Base-by-base conservation (phyloP, 2,329 filamentous ascomycete species). In the Magnaporthales sp. region DNA sequence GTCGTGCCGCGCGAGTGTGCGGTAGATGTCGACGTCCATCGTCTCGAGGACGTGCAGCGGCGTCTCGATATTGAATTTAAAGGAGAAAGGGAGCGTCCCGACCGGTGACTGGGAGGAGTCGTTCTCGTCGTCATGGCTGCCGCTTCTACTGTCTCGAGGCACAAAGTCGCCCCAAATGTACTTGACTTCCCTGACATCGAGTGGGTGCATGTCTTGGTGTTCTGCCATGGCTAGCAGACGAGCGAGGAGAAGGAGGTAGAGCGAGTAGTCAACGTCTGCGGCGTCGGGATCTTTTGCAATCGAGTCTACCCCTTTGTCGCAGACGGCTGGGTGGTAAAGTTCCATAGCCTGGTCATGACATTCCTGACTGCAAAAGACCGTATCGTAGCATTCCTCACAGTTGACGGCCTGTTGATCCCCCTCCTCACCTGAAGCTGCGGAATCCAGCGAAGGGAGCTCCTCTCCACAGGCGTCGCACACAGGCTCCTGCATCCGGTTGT, bases 401-500 rank as follows among this genome's bases (percentile, higher is more conserved):
- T 77, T 81, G 51, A 88, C 80, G 19, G 81, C 84, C 73, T 80
- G 9, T 83, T 76, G 64, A 76, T 75, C 30, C 24, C 63, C 63
- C 24, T 54, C 63, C 4, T 6, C 15, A 46, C 3, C 38, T 8
- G 38, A 46, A 8, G 8, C 61, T 19, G n/a, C n/a, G n/a, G 63
- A 56, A 26, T 29, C 32, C 27, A 91, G 78, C 0, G 83, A 82
- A 0, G 91, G 91, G 6, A 96, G 83, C 27, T 87, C 86, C 8
- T 85, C 83, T 72, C 92, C 92, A 76, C 94, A 98, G 15, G 93
- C 93, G 76, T 98, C 94, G 77, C 94, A 98, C 31, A 94, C 84
- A 4, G 90, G 84, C 69, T 96, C 93, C 74, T 96, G 92, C 13
- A 95, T 84, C 31, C 92, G 88, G 74, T 95, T 95, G 71, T 94